Evolutionary conservation across 345 rosid species (phyloP).

Genomic region (Excoecaria agallocha): DNA sequence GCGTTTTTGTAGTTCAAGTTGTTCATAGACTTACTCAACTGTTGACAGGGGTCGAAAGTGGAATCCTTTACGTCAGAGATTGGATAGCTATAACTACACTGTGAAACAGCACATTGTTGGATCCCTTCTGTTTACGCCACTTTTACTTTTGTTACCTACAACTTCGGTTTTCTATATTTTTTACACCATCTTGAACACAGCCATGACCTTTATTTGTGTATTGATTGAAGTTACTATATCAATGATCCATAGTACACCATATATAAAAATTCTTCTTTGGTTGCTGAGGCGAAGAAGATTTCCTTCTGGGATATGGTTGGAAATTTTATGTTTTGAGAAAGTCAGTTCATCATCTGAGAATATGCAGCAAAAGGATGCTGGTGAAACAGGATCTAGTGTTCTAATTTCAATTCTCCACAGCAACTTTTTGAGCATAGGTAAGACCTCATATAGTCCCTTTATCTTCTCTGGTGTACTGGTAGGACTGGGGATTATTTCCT

Average conservation of each 20-base stretch:
- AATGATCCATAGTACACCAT: slow-evolving; percentile 74
- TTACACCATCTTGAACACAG: slow-evolving; percentile 69
- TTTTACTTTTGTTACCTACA: slow-evolving; percentile 78
- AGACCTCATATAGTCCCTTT: slow-evolving; percentile 11
- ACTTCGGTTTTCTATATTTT: slow-evolving; percentile 89
- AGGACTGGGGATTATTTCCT: not conserved
- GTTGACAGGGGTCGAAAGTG: slow-evolving; percentile 78
- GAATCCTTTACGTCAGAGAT: slow-evolving; percentile 92
- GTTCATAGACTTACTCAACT: slow-evolving; percentile 29
- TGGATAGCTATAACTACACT: slow-evolving; percentile 84
- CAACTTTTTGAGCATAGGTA: slow-evolving; percentile 69
- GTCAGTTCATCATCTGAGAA: slow-evolving; percentile 22
- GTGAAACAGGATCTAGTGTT: slow-evolving; percentile 27
- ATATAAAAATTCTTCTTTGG: slow-evolving; percentile 62
- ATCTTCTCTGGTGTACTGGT: not conserved
- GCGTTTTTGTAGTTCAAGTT: slow-evolving; percentile 16
- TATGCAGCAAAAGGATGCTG: slow-evolving; percentile 21
- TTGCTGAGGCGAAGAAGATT: slow-evolving; percentile 64
- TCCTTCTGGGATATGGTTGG: slow-evolving; percentile 87
- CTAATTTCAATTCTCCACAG: slow-evolving; percentile 65
- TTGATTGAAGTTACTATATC: slow-evolving; percentile 67
- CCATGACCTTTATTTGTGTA: slow-evolving; percentile 52
- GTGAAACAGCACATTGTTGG: slow-evolving; percentile 91
- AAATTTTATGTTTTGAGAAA: slow-evolving; percentile 28
- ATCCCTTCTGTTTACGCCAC: slow-evolving; percentile 77